Evolutionary conservation across 2,329 filamentous ascomycete genomes (phyloP).

Genomic region (Ilyonectria destructans): DNA sequence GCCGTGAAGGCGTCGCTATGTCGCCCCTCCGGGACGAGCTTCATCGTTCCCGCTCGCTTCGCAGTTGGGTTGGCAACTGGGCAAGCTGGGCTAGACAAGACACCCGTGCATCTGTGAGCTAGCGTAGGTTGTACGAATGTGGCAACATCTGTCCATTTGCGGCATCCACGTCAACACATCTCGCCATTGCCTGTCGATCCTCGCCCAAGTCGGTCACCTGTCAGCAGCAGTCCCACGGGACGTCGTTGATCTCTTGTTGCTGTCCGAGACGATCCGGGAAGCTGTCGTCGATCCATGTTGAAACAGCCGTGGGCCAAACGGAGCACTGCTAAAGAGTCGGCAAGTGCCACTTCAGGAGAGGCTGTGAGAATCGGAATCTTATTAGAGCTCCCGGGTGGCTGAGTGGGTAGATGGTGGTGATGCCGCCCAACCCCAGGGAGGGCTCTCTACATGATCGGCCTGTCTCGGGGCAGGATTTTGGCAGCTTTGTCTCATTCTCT

Average conservation of each 20-base stretch:
- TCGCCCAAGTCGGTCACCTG: slow-evolving; percentile 40
- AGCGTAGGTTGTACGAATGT: slow-evolving; percentile 44
- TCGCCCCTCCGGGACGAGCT: slow-evolving; percentile 14
- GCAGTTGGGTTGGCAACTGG: neutral
- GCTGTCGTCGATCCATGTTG: slow-evolving; percentile 18
- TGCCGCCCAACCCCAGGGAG: slow-evolving; percentile 4
- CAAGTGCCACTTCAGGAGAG: neutral
- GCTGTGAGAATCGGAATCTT: neutral
- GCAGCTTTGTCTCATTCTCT: slow-evolving; percentile 27
- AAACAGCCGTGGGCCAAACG: slow-evolving; percentile 18
- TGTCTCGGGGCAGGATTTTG: slow-evolving; percentile 22
- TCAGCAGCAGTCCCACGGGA: slow-evolving; percentile 30
- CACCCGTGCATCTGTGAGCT: slow-evolving; percentile 22
- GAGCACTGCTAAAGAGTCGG: neutral
- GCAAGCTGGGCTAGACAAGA: slow-evolving; percentile 10
- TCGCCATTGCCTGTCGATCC: slow-evolving; percentile 43
- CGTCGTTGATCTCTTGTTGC: slow-evolving; percentile 14
- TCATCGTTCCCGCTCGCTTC: neutral
- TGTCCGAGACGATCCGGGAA: slow-evolving; percentile 23
- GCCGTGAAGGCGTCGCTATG: slow-evolving; percentile 15
- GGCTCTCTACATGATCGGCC: slow-evolving; percentile 22
- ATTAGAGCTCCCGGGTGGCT: neutral
- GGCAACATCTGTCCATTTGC: slow-evolving; percentile 41
- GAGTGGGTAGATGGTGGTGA: slow-evolving; percentile 29
- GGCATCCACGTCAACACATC: slow-evolving; percentile 28